phyloP scores from a whole-genome alignment of 2,329 filamentous ascomycete species.

The Monosporascus cannonballus region DNA sequence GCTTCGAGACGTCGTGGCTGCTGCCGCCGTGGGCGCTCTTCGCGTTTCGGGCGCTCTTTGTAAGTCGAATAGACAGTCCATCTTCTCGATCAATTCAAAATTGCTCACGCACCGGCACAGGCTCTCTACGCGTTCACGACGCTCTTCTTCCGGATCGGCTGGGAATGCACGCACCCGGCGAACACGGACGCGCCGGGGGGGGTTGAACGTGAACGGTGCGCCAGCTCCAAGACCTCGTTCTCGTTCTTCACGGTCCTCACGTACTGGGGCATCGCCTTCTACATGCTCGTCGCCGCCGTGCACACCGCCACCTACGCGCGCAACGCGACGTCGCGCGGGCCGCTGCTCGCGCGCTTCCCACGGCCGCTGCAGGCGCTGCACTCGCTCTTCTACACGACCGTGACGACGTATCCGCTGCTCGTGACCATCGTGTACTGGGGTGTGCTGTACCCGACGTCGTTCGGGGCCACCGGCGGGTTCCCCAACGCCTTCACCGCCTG shows the following conservation, averaged over 20 bases:
- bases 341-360: constrained; percentile 55
- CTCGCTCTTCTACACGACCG: constrained; percentile 55
- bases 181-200: constrained; percentile 29
- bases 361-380: constrained; percentile 60
- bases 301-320: constrained; percentile 65
- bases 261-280: constrained; percentile 79
- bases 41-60: constrained; percentile 47
- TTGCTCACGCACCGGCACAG: constrained; percentile 7
- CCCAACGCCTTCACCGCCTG: constrained; percentile 46
- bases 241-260: constrained; percentile 79
- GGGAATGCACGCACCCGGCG: constrained; percentile 47
- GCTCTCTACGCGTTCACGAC: constrained; percentile 63
- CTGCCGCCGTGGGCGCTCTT: constrained; percentile 61
- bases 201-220: background rate
- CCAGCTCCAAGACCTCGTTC: constrained; percentile 39
- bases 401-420: constrained; percentile 60
- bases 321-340: constrained; percentile 29
- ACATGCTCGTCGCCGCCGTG: constrained; percentile 60
- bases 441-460: constrained; percentile 52
- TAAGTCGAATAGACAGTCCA: constrained; percentile 27
- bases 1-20: constrained; percentile 77
- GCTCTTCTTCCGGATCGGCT: constrained; percentile 64
- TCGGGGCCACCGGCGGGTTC: constrained; percentile 52
- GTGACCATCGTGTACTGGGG: constrained; percentile 69
- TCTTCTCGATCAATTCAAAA: background rate